Base-by-base conservation (phyloP, 78 protist species). In the Dictyostelium discoideum region DNA sequence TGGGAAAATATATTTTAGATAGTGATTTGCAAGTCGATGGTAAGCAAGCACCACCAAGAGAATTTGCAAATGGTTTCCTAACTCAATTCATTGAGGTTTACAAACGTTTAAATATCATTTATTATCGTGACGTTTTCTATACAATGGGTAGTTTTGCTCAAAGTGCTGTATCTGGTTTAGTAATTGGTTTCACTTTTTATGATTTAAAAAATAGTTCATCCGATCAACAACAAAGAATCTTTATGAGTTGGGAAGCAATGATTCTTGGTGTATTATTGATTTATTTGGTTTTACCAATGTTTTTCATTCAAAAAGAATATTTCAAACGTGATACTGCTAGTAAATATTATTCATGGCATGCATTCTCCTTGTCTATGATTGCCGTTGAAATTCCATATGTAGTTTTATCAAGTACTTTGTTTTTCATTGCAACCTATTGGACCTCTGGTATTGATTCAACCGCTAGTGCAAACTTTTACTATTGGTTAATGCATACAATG, bases 181-280 rank as follows among this genome's bases (percentile, higher is more conserved):
- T 93, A 24, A 65, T 85, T 50, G 97, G 94, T 65, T 93, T 93
- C 74, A 83, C 96, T 9, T 93, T 26, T 40, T 93, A 81, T 42
- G 88, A 80, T 42, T 65, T 93, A 18, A 10, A 74, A 16, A 32
- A 86, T 46, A 46, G 79, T n/a, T 87, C 96, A 26, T 69, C 92
- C 1, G 96, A 93, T 80, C 84, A 86, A 90, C 39, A 85, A 10
- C 87, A 77, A 42, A 85, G 96, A 57, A 84, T 93, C 32, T 87
- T 93, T 57, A 39, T 87, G 32, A 44, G 81, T 29, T 93, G 87
- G 87, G 82, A 85, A 44, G 73, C 78, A 8, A 24, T 93, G 32
- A 76, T 93, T 16, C 63, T 93, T 2, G 86, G 88, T 74, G 87
- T 93, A 14, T 4, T 93, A 72, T 40, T 93, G 11, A 93, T 93